Evolutionary conservation across 192 early-diverging fungal genomes (phyloP).

Genomic region (Rhizophagus prolifer): DNA sequence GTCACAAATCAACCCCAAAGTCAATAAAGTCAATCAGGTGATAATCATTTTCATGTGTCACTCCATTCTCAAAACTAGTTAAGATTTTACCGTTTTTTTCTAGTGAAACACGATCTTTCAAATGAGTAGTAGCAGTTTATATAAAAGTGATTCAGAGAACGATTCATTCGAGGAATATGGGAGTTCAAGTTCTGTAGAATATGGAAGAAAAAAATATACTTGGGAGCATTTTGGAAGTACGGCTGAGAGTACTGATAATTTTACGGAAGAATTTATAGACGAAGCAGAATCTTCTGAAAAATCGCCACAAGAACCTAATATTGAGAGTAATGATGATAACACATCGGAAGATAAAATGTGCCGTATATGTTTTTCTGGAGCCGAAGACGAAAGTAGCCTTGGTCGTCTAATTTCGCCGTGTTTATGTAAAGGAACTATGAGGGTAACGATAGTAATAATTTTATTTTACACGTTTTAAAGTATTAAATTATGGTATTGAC

Average conservation of each 20-base stretch:
- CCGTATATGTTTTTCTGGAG: slow-evolving; percentile 50
- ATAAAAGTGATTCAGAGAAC: not conserved
- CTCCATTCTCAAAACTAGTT: too few species aligned
- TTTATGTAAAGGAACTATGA: slow-evolving; percentile 61
- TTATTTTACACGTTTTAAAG: slow-evolving; percentile 22
- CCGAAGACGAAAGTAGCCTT: slow-evolving; percentile 50
- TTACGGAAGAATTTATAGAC: not conserved
- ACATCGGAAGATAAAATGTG: slow-evolving; percentile 48
- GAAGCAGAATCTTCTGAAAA: not conserved
- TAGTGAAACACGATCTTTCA: too few species aligned
- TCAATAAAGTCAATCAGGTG: too few species aligned
- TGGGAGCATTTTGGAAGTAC: not conserved
- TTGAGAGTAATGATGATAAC: not conserved
- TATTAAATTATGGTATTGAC: not conserved
- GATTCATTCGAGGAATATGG: not conserved
- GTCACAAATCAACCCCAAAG: too few species aligned
- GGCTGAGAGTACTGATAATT: not conserved
- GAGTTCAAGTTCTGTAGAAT: not conserved
- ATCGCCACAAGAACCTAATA: not conserved
- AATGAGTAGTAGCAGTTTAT: not conserved
- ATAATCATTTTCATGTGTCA: too few species aligned
- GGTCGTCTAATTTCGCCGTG: slow-evolving; percentile 57
- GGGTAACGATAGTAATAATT: slow-evolving; percentile 34
- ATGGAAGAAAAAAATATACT: not conserved
- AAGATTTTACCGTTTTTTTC: too few species aligned